phyloP scores from a whole-genome alignment of 768 basidiomycete genomes.

The Exidia glandulosa region DNA sequence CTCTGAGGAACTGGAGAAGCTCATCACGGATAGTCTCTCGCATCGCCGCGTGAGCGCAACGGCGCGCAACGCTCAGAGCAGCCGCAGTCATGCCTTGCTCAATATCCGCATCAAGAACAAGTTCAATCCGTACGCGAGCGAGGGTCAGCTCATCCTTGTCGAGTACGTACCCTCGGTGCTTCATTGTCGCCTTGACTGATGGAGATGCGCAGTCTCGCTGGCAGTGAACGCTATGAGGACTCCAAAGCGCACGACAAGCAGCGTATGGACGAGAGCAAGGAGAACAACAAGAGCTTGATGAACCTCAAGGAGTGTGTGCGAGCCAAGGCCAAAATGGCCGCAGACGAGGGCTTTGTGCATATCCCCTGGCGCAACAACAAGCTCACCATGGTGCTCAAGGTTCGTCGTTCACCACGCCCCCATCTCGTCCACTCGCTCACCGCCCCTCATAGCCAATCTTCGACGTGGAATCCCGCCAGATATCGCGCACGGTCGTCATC shows the following conservation, averaged over 20 bases:
- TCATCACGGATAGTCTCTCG: conserved; percentile 19
- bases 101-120: conserved; percentile 24
- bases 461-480: conserved; percentile 23
- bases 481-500: conserved; percentile 21
- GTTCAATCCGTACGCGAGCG: conserved; percentile 22
- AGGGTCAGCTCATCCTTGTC: conserved; percentile 25
- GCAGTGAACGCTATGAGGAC: conserved; percentile 27
- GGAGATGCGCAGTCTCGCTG: conserved; percentile 19
- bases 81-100: conserved; percentile 25
- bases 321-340: conserved; percentile 26
- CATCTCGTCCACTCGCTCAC: background rate
- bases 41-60: conserved; percentile 22
- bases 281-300: conserved; percentile 28
- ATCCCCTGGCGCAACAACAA: conserved; percentile 26
- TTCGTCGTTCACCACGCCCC: conserved; percentile 1
- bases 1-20: conserved; percentile 20
- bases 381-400: conserved; percentile 26
- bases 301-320: conserved; percentile 28
- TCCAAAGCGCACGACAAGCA: conserved; percentile 25
- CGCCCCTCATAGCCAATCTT: conserved; percentile 19
- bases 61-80: conserved; percentile 20
- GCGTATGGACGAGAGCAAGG: conserved; percentile 24
- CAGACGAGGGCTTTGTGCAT: conserved; percentile 25
- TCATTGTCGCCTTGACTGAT: background rate
- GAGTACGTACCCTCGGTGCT: conserved; percentile 16